Conservation (phyloP, 768 basidiomycete species). For the Phylloporus scabripes region DNA sequence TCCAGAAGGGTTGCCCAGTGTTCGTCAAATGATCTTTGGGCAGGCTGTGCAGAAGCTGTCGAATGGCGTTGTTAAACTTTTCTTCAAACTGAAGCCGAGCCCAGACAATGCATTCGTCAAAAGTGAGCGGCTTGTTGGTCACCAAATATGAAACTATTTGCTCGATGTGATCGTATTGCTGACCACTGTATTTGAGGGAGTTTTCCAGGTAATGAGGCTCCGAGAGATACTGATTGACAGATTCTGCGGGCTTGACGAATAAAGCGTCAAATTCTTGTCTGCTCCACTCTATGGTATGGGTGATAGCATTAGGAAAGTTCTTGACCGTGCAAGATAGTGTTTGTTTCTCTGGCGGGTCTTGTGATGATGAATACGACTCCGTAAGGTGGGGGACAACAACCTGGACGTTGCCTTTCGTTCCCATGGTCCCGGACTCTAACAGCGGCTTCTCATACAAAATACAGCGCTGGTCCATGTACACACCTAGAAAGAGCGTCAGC, state of each 20-base stretch:
- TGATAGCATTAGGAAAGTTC: constrained; percentile 97
- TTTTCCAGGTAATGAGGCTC: constrained; percentile 94
- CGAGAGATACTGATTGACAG: constrained; percentile 93
- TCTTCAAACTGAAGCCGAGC: constrained; percentile 93
- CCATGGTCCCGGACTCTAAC: constrained; percentile 95
- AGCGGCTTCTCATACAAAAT: constrained; percentile 95
- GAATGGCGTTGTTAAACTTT: constrained; percentile 89
- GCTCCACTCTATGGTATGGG: constrained; percentile 99
- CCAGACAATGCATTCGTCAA: constrained; percentile 98
- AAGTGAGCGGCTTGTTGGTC: constrained; percentile 86
- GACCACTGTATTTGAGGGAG: constrained; percentile 85
- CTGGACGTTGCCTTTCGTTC: constrained; percentile 97
- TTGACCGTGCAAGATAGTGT: constrained; percentile 96
- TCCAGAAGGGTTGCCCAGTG: constrained; percentile 97
- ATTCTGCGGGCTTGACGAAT: constrained; percentile 91
- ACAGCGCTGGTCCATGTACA: constrained; percentile 98
- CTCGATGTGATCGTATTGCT: constrained; percentile 83
- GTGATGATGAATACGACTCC: constrained; percentile 95
- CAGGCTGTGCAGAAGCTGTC: constrained; percentile 87
- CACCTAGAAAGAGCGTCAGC: constrained; percentile 43
- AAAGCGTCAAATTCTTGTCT: constrained; percentile 87
- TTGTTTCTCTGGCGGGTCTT: constrained; percentile 98
- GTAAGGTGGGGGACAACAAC: constrained; percentile 91
- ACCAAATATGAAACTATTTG: constrained; percentile 89
- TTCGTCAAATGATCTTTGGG: constrained; percentile 92